Percentiles rank a stretch among this genome's conserved stretches.
Evolutionary conservation across 768 basidiomycete genomes (phyloP).

Genomic region (Mycena metata): DNA sequence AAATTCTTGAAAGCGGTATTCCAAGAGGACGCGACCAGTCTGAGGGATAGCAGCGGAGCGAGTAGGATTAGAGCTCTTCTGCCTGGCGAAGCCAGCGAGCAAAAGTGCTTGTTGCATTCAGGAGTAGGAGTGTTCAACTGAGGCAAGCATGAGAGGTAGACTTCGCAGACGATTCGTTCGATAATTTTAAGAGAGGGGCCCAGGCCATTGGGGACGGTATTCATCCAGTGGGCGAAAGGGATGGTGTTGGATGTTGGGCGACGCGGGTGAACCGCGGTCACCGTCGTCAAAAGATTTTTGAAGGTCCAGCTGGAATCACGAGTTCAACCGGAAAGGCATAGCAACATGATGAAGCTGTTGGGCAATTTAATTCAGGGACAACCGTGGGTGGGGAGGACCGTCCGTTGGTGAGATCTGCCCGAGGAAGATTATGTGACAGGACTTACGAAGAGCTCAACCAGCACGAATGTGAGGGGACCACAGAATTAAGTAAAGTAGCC

Average conservation of each 20-base stretch:
- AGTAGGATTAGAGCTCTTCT: slow-evolving; percentile 24
- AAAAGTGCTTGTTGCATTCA: slow-evolving; percentile 35
- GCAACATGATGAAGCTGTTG: slow-evolving; percentile 16
- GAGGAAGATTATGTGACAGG: neutral
- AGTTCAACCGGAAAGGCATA: neutral
- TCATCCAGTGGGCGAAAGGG: slow-evolving; percentile 9
- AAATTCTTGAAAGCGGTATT: slow-evolving; percentile 33
- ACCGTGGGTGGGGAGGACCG: slow-evolving; percentile 9
- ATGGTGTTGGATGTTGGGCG: neutral
- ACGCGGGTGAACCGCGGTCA: neutral
- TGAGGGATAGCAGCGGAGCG: slow-evolving; percentile 34
- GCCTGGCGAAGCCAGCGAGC: slow-evolving; percentile 40
- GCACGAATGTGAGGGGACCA: neutral
- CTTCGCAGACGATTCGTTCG: slow-evolving; percentile 17
- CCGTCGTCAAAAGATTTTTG: too few relatives aligned
- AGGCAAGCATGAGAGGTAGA: slow-evolving; percentile 25
- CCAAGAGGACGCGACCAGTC: slow-evolving; percentile 42
- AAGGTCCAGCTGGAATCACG: neutral
- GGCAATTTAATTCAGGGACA: slow-evolving; percentile 7
- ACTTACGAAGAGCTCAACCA: neutral
- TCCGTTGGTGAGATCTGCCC: slow-evolving; percentile 15
- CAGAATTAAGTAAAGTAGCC: too few relatives aligned
- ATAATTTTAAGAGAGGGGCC: slow-evolving; percentile 2
- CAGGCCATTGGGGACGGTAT: too few relatives aligned
- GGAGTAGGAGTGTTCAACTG: neutral